Percentiles rank a stretch among this genome's conserved stretches.
Evolutionary conservation across 202 grass and related monocot species (phyloP).

Genomic region (Eragrostis tef): DNA sequence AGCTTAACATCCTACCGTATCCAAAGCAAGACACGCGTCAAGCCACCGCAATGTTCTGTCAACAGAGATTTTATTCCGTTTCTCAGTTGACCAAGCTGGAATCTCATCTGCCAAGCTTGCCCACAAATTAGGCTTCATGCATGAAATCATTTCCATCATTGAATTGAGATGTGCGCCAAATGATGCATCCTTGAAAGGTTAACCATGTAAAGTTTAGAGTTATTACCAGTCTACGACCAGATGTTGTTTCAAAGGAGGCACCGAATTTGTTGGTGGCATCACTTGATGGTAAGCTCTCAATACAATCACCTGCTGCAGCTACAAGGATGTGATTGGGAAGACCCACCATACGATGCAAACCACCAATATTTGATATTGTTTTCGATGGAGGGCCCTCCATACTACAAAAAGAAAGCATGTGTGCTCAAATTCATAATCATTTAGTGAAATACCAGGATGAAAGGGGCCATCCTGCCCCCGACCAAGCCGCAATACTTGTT

Average conservation of each 20-base stretch:
- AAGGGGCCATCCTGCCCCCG: not conserved
- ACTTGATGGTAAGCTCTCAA: constrained; percentile 75
- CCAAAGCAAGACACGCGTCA: constrained; percentile 77
- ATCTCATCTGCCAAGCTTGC: constrained; percentile 91
- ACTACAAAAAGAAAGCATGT: constrained; percentile 50
- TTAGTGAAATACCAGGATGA: not conserved
- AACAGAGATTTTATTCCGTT: constrained; percentile 84
- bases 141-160: constrained; percentile 72
- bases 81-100: constrained; percentile 83
- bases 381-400: constrained; percentile 66
- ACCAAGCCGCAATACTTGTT: not conserved
- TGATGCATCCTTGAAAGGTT: constrained; percentile 12
- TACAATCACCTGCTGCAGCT: constrained; percentile 77
- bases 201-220: constrained; percentile 32
- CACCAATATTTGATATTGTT: constrained; percentile 72
- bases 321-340: constrained; percentile 73
- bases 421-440: constrained; percentile 19
- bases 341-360: constrained; percentile 75
- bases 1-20: constrained; percentile 46
- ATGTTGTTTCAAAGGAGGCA: constrained; percentile 86
- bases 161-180: constrained; percentile 23
- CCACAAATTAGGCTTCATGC: constrained; percentile 83
- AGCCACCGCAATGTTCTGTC: constrained; percentile 93
- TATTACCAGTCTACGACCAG: constrained; percentile 74
- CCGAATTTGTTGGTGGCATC: constrained; percentile 75